Percentiles rank a stretch among this genome's conserved stretches.
Conservation (phyloP, 164 flowering plant species). For the Annona squamosa region DNA sequence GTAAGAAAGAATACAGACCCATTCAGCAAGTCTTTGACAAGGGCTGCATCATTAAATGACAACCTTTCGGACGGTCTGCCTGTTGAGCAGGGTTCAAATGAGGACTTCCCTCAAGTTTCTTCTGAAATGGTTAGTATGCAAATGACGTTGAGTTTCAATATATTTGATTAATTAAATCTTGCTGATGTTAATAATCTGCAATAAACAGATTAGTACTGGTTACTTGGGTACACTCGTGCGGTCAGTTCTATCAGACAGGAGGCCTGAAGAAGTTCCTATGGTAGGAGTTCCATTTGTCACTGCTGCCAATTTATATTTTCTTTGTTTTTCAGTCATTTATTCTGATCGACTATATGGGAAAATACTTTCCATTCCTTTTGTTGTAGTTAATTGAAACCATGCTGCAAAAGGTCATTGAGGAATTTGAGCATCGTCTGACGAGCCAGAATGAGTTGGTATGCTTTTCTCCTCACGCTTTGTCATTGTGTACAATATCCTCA, state of each 20-base stretch:
- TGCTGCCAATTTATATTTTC: not conserved
- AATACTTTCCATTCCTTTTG: not conserved
- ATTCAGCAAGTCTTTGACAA: conserved; percentile 56
- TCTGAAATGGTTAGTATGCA: conserved; percentile 60
- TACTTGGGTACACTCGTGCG: conserved; percentile 65
- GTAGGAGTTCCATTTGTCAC: conserved; percentile 34
- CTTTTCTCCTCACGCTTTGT: not conserved
- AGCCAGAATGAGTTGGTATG: conserved; percentile 33
- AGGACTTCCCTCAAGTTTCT: conserved; percentile 26
- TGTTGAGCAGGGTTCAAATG: conserved; percentile 6
- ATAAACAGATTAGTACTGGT: conserved; percentile 42
- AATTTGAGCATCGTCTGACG: conserved; percentile 59
- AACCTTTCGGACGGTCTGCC: conserved; percentile 21
- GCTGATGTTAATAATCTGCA: conserved; percentile 10
- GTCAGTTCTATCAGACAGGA: conserved; percentile 62
- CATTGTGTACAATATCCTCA: not conserved
- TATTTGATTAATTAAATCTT: not conserved
- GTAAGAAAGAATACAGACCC: conserved; percentile 79
- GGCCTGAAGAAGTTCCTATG: conserved; percentile 82
- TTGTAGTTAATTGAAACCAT: conserved; percentile 75
- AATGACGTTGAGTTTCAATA: conserved; percentile 4
- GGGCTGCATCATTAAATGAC: conserved; percentile 49
- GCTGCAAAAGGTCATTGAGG: conserved; percentile 72
- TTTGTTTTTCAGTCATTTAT: not conserved
- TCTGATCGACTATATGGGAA: not conserved